Percentiles rank a stretch among this genome's conserved stretches.
Conservation (phyloP, 192 early-diverging fungal genomes). For the Coemansia sp. region DNA sequence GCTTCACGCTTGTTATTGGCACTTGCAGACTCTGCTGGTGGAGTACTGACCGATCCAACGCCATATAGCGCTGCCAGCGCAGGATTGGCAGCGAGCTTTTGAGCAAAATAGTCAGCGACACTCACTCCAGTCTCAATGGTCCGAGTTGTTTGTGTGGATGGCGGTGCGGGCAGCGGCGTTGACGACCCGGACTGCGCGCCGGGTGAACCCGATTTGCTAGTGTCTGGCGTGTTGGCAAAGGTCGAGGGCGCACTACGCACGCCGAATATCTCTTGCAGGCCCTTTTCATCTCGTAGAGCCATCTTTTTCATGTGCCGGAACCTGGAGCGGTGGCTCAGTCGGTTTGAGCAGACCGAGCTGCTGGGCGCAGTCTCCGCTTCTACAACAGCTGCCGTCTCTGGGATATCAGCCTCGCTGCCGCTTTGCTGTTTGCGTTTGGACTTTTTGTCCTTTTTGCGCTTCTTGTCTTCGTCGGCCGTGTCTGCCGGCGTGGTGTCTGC, state of each 20-base stretch:
- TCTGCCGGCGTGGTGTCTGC: conserved; percentile 24
- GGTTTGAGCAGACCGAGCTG: conserved; percentile 2
- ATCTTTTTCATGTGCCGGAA: conserved; percentile 46
- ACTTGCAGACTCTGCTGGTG: not conserved
- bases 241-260: conserved; percentile 19
- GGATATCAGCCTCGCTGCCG: not conserved
- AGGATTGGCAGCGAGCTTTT: conserved; percentile 37
- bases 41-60: not conserved
- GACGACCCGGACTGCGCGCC: conserved; percentile 10
- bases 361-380: conserved; percentile 3
- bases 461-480: conserved; percentile 2
- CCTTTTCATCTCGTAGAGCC: conserved; percentile 40
- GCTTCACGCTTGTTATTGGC: not conserved
- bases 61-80: conserved; percentile 36
- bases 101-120: conserved; percentile 44
- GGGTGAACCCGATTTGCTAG: no score
- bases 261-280: conserved; percentile 48
- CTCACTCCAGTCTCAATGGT: conserved; percentile 23
- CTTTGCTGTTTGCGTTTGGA: conserved; percentile 10
- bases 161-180: not conserved
- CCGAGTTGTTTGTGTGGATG: not conserved
- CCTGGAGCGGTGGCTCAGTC: conserved; percentile 30
- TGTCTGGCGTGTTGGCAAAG: conserved; percentile 8
- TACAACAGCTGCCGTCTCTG: not conserved
- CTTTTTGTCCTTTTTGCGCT: conserved; percentile 31